These are phyloP conservation scores for Colletotrichum trifolii DNA, from an alignment of 2,329 filamentous ascomycete species.

Conservation along the genomic window DNA sequence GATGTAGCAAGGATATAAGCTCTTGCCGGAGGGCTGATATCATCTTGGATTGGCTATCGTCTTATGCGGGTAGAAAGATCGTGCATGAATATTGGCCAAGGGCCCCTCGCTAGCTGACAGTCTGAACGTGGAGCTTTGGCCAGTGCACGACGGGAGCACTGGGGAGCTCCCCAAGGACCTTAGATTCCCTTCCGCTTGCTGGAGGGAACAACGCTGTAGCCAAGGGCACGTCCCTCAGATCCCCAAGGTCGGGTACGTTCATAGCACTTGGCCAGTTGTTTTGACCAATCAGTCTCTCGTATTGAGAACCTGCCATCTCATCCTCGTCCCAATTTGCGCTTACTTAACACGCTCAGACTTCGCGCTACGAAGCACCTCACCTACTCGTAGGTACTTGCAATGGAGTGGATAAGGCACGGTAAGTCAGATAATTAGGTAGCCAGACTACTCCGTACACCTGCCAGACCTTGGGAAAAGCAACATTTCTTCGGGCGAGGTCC, in stretches of 20 bases:
- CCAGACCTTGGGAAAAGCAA: conserved; percentile 10
- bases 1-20: conserved; percentile 43
- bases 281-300: conserved; percentile 14
- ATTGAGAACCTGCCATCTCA: background rate
- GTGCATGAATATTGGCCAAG: conserved; percentile 44
- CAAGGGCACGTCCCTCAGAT: conserved; percentile 30
- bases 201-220: conserved; percentile 26
- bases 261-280: background rate
- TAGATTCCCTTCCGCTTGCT: background rate
- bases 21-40: conserved; percentile 43
- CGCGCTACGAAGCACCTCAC: too few species aligned
- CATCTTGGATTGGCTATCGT: conserved; percentile 54
- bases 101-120: conserved; percentile 34
- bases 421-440: too few species aligned
- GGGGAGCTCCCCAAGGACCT: conserved; percentile 3
- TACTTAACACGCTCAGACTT: background rate
- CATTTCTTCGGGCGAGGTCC: conserved; percentile 30
- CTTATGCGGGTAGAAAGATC: conserved; percentile 39
- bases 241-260: background rate
- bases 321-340: background rate
- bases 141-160: conserved; percentile 32
- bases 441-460: background rate
- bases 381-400: too few species aligned
- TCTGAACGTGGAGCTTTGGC: conserved; percentile 28
- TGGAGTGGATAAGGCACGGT: too few species aligned